These are phyloP conservation scores for Didymella lethalis DNA, from an alignment of 2,329 filamentous ascomycete species.

Conservation along the genomic window DNA sequence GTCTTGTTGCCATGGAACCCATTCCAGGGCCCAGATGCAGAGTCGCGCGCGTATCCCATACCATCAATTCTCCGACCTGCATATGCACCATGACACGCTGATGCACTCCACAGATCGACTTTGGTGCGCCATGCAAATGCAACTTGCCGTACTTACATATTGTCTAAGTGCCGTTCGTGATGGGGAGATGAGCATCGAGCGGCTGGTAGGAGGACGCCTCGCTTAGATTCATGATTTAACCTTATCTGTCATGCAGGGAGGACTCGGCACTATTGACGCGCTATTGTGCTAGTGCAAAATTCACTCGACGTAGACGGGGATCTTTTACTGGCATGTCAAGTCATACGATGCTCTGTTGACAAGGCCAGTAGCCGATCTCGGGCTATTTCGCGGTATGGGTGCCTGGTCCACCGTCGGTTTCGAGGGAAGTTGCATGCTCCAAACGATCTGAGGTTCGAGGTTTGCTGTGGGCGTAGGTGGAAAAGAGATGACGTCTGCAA, in stretches of 20 bases:
- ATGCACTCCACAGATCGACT: background rate
- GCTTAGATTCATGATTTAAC: background rate
- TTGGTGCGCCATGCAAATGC: background rate
- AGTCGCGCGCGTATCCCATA: background rate
- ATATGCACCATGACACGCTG: background rate
- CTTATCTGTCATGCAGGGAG: background rate
- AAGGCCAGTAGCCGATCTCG: background rate
- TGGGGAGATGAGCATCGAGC: slow-evolving; percentile 7
- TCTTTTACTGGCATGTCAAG: background rate
- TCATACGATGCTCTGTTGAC: background rate
- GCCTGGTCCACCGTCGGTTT: background rate
- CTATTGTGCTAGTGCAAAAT: slow-evolving; percentile 5
- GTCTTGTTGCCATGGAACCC: background rate
- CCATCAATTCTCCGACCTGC: background rate
- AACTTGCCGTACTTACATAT: background rate
- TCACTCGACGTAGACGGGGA: background rate
- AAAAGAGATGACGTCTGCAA: background rate
- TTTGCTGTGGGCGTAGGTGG: background rate
- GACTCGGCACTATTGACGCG: slow-evolving; percentile 8
- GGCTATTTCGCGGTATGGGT: background rate
- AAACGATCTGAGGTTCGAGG: background rate
- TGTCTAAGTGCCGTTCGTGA: background rate
- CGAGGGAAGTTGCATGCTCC: background rate
- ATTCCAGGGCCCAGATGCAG: background rate
- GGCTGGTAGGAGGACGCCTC: slow-evolving; percentile 2